These are phyloP conservation scores for Candida palmyrensis DNA, from an alignment of 805 yeast species.

Conservation along the genomic window DNA sequence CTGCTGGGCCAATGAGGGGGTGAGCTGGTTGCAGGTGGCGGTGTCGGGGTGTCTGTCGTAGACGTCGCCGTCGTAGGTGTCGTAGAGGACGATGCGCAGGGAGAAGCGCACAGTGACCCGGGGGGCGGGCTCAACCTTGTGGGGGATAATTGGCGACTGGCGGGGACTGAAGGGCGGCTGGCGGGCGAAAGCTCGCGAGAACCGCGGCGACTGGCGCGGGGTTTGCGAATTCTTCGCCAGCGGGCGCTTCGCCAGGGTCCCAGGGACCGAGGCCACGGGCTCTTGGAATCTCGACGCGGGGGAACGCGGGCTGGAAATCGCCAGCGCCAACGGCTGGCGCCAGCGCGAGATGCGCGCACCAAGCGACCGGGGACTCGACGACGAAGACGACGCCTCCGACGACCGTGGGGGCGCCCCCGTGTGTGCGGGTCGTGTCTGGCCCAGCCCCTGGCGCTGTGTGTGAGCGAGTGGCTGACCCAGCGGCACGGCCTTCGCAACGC, in stretches of 20 bases:
- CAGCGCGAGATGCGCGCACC: constrained; percentile 14
- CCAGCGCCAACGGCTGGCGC: too few species aligned
- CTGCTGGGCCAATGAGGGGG: constrained; percentile 80
- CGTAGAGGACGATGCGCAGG: constrained; percentile 75
- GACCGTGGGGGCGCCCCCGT: not conserved
- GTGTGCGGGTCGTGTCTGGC: constrained; percentile 22
- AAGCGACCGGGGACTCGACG: constrained; percentile 29
- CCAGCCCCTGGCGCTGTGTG: constrained; percentile 18
- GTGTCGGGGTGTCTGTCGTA: constrained; percentile 91
- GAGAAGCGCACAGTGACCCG: constrained; percentile 56
- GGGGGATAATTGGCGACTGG: too few species aligned
- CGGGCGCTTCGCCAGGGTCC: too few species aligned
- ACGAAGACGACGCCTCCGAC: constrained; percentile 6
- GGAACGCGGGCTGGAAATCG: too few species aligned
- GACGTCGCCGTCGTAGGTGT: constrained; percentile 76
- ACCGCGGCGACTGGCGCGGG: too few species aligned
- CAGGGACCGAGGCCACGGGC: too few species aligned
- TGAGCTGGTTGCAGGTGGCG: constrained; percentile 88
- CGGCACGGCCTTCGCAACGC: not conserved
- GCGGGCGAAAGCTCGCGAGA: too few species aligned
- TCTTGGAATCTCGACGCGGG: too few species aligned
- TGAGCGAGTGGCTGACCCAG: constrained; percentile 4
- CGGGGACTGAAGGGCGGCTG: too few species aligned
- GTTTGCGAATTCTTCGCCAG: not conserved
- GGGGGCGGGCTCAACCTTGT: constrained; percentile 1